These are phyloP conservation scores for Russula lepida DNA, from an alignment of 768 basidiomycete genomes.

Conservation along the genomic window DNA sequence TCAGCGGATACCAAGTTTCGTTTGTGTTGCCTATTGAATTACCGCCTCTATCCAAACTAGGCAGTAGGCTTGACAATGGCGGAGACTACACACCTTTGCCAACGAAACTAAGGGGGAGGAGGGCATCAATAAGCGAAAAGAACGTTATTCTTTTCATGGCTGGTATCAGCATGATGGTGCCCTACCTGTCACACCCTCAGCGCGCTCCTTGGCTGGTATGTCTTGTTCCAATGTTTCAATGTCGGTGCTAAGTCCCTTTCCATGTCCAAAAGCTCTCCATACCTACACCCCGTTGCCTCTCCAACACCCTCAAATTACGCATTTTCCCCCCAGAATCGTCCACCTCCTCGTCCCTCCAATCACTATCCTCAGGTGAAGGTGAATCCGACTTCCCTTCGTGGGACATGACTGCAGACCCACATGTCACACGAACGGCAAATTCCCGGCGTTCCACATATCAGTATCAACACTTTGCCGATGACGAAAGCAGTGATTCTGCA, in stretches of 20 bases:
- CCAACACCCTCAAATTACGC: slow-evolving; percentile 64
- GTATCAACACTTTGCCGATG: slow-evolving; percentile 68
- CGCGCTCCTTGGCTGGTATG: slow-evolving; percentile 64
- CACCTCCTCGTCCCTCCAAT: slow-evolving; percentile 55
- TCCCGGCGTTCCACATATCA: slow-evolving; percentile 45
- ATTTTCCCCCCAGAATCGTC: slow-evolving; percentile 54
- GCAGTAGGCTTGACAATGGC: slow-evolving; percentile 16
- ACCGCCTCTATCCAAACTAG: slow-evolving; percentile 22
- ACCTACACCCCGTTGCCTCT: slow-evolving; percentile 68
- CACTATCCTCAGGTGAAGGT: slow-evolving; percentile 68
- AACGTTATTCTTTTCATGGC: slow-evolving; percentile 69
- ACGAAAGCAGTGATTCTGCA: slow-evolving; percentile 72
- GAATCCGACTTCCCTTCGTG: slow-evolving; percentile 46
- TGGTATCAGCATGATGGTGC: slow-evolving; percentile 68
- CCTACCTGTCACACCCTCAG: slow-evolving; percentile 58
- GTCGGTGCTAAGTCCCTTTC: neutral
- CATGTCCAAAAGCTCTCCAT: slow-evolving; percentile 50
- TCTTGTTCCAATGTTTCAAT: neutral
- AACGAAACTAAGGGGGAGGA: slow-evolving; percentile 27
- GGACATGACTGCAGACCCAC: slow-evolving; percentile 72
- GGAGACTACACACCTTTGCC: slow-evolving; percentile 15
- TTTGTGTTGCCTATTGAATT: slow-evolving; percentile 69
- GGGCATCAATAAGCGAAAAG: slow-evolving; percentile 51
- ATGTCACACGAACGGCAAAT: slow-evolving; percentile 49
- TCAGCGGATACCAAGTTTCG: slow-evolving; percentile 69